Evolutionary conservation across 2,329 filamentous ascomycete genomes (phyloP).

Genomic region (Xylaria sp.): DNA sequence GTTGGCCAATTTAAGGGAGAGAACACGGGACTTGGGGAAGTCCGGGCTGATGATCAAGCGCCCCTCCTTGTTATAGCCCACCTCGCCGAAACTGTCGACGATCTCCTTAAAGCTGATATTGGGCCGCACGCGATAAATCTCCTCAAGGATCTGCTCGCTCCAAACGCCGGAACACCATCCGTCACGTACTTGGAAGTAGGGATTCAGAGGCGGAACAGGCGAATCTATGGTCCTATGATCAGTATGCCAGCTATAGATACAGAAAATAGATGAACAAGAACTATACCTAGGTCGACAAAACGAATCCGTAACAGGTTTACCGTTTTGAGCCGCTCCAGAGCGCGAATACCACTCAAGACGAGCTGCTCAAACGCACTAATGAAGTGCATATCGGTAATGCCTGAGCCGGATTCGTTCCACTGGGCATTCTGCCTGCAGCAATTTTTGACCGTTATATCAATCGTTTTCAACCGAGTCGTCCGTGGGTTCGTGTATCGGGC

Average conservation of each 20-base stretch:
- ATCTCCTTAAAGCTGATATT: slow-evolving; percentile 64
- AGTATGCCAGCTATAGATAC: slow-evolving; percentile 12
- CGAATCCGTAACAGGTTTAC: slow-evolving; percentile 72
- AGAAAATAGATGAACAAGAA: slow-evolving; percentile 9
- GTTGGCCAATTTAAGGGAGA: slow-evolving; percentile 63
- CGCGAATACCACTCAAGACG: slow-evolving; percentile 66
- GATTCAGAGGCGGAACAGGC: slow-evolving; percentile 71
- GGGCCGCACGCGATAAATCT: slow-evolving; percentile 64
- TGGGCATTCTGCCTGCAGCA: slow-evolving; percentile 64
- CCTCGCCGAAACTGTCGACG: slow-evolving; percentile 66
- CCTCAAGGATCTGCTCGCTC: slow-evolving; percentile 69
- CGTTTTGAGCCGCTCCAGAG: slow-evolving; percentile 62
- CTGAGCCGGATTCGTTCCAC: slow-evolving; percentile 69
- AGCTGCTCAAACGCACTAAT: slow-evolving; percentile 73
- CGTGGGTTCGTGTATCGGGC: slow-evolving; percentile 55
- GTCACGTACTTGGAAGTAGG: slow-evolving; percentile 69
- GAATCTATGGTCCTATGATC: slow-evolving; percentile 57
- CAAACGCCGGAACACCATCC: slow-evolving; percentile 71
- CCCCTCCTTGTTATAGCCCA: slow-evolving; percentile 64
- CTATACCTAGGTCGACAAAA: slow-evolving; percentile 73
- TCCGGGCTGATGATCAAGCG: slow-evolving; percentile 62
- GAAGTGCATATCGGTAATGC: slow-evolving; percentile 74
- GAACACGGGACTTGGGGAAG: slow-evolving; percentile 56
- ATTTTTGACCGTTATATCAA: slow-evolving; percentile 77
- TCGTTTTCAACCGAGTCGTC: slow-evolving; percentile 62